Evolutionary conservation across 192 early-diverging fungal species (phyloP).

Genomic region (Backusella sp.): DNA sequence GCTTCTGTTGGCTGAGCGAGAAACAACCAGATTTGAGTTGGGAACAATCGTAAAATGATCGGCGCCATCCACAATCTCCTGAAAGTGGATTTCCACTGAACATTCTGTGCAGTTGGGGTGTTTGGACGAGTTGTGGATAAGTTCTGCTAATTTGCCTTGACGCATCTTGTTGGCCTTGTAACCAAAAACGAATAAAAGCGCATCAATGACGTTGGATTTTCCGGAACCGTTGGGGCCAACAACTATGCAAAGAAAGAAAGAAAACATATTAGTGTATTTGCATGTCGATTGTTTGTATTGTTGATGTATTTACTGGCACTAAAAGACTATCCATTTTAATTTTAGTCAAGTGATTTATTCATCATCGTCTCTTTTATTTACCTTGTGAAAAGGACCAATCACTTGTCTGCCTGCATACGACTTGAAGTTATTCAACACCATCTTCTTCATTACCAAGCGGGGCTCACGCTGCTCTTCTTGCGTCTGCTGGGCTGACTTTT

Average conservation of each 20-base stretch:
- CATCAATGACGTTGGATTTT: slow-evolving; percentile 99
- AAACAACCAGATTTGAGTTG: slow-evolving; percentile 72
- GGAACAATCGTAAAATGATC: slow-evolving; percentile 61
- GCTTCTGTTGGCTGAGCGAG: slow-evolving; percentile 67
- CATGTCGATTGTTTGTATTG: background rate
- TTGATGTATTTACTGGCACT: slow-evolving; percentile 41
- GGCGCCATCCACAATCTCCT: slow-evolving; percentile 81
- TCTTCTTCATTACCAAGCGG: slow-evolving; percentile 54
- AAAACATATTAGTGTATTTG: background rate
- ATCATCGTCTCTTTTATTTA: slow-evolving; percentile 20
- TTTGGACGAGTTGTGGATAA: slow-evolving; percentile 91
- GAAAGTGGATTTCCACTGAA: slow-evolving; percentile 92
- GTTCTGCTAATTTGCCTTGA: slow-evolving; percentile 91
- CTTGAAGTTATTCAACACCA: slow-evolving; percentile 96
- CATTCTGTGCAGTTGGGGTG: slow-evolving; percentile 71
- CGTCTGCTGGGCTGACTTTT: background rate
- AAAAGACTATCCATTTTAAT: slow-evolving; percentile 59
- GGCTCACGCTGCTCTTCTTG: slow-evolving; percentile 26
- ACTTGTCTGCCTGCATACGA: slow-evolving; percentile 89
- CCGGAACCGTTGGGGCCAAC: slow-evolving; percentile 98
- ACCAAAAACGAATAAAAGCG: slow-evolving; percentile 97
- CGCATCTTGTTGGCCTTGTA: slow-evolving; percentile 97
- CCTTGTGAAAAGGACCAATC: slow-evolving; percentile 98
- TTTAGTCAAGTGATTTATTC: background rate
- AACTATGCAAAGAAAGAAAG: slow-evolving; percentile 57